These are phyloP conservation scores for Ganoderma meredithae DNA, from an alignment of 1,284 basidiomycete species.

Conservation along the genomic window DNA sequence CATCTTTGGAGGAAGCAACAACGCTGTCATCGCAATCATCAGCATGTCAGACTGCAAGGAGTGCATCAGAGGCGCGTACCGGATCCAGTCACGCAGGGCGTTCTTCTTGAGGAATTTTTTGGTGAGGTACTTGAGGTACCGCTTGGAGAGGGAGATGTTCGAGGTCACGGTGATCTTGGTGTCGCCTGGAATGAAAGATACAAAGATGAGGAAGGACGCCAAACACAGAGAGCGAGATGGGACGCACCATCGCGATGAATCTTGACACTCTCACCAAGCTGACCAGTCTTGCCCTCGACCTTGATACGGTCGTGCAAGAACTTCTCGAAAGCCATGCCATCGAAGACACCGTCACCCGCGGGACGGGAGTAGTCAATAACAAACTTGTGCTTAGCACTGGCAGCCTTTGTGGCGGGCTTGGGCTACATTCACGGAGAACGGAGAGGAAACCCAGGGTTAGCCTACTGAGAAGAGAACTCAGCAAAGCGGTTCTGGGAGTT, in stretches of 20 bases:
- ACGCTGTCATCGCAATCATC: conserved; percentile 55
- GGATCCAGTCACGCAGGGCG: conserved; percentile 86
- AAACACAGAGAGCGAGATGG: conserved; percentile 10
- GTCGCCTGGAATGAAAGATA: conserved; percentile 52
- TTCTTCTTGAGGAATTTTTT: conserved; percentile 98
- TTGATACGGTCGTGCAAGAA: conserved; percentile 96
- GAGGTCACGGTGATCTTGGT: conserved; percentile 84
- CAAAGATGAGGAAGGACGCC: background rate
- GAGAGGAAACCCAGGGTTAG: conserved; percentile 57
- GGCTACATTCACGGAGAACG: conserved; percentile 55
- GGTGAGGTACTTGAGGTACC: conserved; percentile 93
- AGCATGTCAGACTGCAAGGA: background rate
- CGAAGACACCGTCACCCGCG: conserved; percentile 90
- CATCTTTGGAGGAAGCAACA: conserved; percentile 89
- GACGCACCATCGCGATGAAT: conserved; percentile 82
- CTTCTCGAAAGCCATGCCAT: conserved; percentile 91
- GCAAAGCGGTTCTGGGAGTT: conserved; percentile 81
- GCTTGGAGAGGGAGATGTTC: conserved; percentile 88
- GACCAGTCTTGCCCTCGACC: conserved; percentile 81
- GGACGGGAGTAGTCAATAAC: conserved; percentile 95
- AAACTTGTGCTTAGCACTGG: conserved; percentile 87
- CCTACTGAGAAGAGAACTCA: conserved; percentile 94
- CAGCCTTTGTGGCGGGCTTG: conserved; percentile 74
- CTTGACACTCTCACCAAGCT: conserved; percentile 87
- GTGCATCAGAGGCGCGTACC: conserved; percentile 47